Conservation (phyloP, 129 eudicot genomes). For the Cynara cardunculus region DNA sequence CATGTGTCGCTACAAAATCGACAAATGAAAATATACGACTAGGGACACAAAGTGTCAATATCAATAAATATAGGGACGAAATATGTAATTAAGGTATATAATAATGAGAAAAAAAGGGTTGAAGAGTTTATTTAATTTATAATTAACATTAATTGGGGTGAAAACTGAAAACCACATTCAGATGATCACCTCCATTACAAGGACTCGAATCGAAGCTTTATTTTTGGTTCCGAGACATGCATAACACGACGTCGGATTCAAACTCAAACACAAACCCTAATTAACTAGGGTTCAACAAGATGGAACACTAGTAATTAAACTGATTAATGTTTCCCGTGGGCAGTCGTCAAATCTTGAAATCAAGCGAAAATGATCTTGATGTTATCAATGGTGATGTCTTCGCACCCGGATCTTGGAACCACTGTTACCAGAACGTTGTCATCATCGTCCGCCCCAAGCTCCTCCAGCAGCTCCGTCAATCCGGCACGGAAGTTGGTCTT, state of each 20-base stretch:
- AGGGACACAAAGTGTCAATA: too few species aligned
- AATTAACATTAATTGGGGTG: background rate
- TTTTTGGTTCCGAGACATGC: background rate
- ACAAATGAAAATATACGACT: too few species aligned
- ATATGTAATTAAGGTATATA: too few species aligned
- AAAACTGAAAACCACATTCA: background rate
- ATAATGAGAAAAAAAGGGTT: too few species aligned
- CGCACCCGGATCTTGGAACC: slow-evolving; percentile 43
- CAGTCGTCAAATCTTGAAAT: too few species aligned
- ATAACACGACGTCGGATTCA: slow-evolving; percentile 6
- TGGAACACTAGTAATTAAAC: background rate
- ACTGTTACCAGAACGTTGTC: slow-evolving; percentile 48
- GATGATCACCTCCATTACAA: background rate
- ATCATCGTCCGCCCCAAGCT: slow-evolving; percentile 53
- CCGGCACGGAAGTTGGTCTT: slow-evolving; percentile 46
- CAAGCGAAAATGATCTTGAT: background rate
- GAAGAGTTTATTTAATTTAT: background rate
- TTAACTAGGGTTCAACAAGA: background rate
- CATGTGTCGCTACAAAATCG: too few species aligned
- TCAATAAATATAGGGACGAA: too few species aligned
- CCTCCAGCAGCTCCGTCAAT: slow-evolving; percentile 55
- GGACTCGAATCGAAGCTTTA: background rate
- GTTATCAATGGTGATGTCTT: slow-evolving; percentile 41
- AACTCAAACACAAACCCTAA: slow-evolving; percentile 4
- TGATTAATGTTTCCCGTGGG: too few species aligned